Percentiles rank a stretch among this genome's conserved stretches.
phyloP scores from a whole-genome alignment of 805 yeast genomes.

The Yarrowia yakushimensis region DNA sequence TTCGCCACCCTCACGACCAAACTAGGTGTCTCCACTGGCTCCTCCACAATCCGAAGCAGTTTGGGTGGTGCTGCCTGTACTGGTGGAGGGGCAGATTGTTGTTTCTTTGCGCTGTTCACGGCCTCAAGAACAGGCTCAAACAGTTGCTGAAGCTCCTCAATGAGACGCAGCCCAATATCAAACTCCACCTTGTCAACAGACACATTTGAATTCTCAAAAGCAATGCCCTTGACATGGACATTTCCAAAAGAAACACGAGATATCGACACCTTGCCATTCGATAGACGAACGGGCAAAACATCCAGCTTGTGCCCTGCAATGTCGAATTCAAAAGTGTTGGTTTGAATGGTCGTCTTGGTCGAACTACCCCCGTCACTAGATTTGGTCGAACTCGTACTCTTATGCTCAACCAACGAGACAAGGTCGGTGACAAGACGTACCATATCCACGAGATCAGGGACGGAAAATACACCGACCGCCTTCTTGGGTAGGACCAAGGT shows the following conservation, averaged over 20 bases:
- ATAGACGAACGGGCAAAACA: neutral
- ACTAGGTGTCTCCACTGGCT: neutral
- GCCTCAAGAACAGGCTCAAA: neutral
- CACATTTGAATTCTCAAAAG: neutral
- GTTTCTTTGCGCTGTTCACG: neutral
- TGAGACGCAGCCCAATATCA: neutral
- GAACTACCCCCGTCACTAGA: neutral
- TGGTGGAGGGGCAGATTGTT: neutral
- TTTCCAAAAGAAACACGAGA: neutral
- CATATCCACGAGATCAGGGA: neutral
- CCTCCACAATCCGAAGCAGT: conserved; percentile 1
- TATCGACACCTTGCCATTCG: neutral
- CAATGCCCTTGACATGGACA: neutral
- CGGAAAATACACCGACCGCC: neutral
- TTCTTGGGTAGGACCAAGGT: neutral
- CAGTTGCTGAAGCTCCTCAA: neutral
- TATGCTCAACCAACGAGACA: neutral
- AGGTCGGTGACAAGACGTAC: neutral
- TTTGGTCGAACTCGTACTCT: neutral
- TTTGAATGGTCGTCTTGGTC: neutral
- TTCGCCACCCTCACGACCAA: neutral
- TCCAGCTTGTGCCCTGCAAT: neutral
- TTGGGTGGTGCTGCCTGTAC: neutral
- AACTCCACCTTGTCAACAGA: neutral
- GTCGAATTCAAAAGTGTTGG: neutral